These are phyloP conservation scores for Astrothelium macrocarpum DNA, from an alignment of 495 filamentous ascomycete species.

Conservation along the genomic window DNA sequence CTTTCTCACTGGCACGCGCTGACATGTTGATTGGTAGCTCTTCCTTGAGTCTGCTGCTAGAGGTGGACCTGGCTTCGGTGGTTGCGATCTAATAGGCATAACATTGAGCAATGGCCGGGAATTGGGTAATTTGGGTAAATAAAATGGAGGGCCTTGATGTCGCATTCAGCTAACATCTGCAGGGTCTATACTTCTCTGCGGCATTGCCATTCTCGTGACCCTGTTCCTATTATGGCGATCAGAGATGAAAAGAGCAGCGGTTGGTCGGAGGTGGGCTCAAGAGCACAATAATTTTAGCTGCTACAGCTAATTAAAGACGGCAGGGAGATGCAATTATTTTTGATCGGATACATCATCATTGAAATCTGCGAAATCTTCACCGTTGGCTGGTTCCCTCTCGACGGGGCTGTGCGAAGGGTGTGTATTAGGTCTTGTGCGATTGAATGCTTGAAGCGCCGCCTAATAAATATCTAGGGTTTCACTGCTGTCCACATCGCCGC, in stretches of 20 bases:
- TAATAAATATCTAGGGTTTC: constrained; percentile 55
- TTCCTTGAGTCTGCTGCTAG: constrained; percentile 45
- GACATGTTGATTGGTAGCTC: constrained; percentile 34
- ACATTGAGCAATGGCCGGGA: constrained; percentile 49
- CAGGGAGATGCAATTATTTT: constrained; percentile 94
- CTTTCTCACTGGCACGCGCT: constrained; percentile 16
- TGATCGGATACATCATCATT: constrained; percentile 78
- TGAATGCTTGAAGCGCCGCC: constrained; percentile 4
- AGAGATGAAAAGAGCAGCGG: constrained; percentile 88
- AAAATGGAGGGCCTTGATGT: neutral
- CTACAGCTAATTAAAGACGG: constrained; percentile 7
- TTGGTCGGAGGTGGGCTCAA: constrained; percentile 68
- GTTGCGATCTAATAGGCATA: constrained; percentile 68
- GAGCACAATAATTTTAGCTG: neutral
- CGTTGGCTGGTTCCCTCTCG: constrained; percentile 75
- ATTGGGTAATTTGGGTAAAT: constrained; percentile 79
- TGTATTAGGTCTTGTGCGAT: constrained; percentile 22
- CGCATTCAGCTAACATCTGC: constrained; percentile 9
- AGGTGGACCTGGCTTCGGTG: constrained; percentile 41
- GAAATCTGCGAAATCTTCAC: constrained; percentile 95
- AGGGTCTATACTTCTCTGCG: constrained; percentile 88
- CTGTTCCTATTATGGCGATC: constrained; percentile 63
- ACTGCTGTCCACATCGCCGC: constrained; percentile 85
- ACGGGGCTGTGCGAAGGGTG: constrained; percentile 56
- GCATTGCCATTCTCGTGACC: constrained; percentile 61